Evolutionary conservation across 2,329 filamentous ascomycete species (phyloP), one percentile per base, ranked within the genome.

Genomic region (Spiromastix sp.): DNA sequence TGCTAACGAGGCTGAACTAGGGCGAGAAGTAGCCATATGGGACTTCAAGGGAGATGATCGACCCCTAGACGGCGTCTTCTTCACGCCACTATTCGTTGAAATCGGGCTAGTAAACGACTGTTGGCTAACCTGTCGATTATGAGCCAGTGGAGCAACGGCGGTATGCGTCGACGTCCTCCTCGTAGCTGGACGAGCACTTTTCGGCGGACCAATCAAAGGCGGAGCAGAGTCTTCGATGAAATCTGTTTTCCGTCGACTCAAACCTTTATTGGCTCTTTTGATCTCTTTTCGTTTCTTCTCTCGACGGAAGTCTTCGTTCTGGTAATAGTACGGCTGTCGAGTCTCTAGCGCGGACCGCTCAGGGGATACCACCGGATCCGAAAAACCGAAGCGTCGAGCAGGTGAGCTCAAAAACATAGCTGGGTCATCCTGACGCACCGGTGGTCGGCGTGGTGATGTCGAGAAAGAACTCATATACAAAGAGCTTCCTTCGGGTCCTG

Each of bases 391-490:
- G 17, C 64, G 56, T 18, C 64, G 60, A 17, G 64, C 64, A 4
- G 64, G 64, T n/a, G 64, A 67, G 39, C 63, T 66, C 21, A 67
- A 43, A 37, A 67, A 67, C 52, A 67, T 53, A 15, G 60, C 59
- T 7, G 64, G 64, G 36, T 67, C 64, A 30, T 67, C 64, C 9
- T 56, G 51, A 4, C 37, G 42, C 15, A 42, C 44, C 4, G 54
- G 42, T 4, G 57, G 55, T 4, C 58, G 41, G 19, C 63, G 61
- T 17, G 64, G 63, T 8, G 63, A 66, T 3, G 63, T 62, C 6
- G 61, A 64, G 40, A 66, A 67, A 5, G 61, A 60, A 5, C 55
- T 59, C 20, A 60, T 60, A 38, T 62, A 65, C 5, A 59, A 41
- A 19, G 59, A 54, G 6, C 51, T 53, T 44, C 63, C 57, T 13